Evolutionary conservation across 345 rosid genomes (phyloP), one percentile per base, ranked within the genome.

Genomic region (Mercurialis annua): DNA sequence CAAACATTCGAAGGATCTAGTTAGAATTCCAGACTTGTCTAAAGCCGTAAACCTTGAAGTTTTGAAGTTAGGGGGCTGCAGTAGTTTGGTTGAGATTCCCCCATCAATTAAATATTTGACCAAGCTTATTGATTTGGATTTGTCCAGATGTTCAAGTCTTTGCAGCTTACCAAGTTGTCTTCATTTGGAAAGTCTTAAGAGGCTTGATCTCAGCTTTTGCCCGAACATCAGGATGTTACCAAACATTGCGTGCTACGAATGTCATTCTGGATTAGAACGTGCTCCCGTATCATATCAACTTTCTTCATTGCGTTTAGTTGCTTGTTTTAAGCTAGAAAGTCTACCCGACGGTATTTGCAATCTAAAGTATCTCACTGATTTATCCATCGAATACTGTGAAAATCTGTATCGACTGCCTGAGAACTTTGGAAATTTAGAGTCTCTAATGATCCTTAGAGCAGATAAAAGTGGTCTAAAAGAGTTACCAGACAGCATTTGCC

Each of bases 161-260:
- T 6, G 27, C 15, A 54, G 40, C 10, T 56, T 56, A 56, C 60
- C 60, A 29, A 56, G 40, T 20, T 31, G 29, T 40, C 60, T 56
- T 56, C 21, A 56, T 56, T 56, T 56, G 60, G 16, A 33, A 56
- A 56, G 40, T 29, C 40, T 56, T 18, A 15, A 56, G 60, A 11
- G 29, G 20, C 56, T 51, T 51, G 21, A 23, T 51, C 0, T 51
- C 2, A 0, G 26, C 10, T 23, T 23, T 23, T 51, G 56, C 56
- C 23, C 56, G 10, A 18, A 51, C 11, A 3, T 54, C 33, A 29
- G n/a, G 16, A 4, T 4, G n/a, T 27, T 54, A 10, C n/a, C 59
- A 12, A 14, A 27, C 18, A 54, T 54, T 54, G n/a, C n/a, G 29
- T 54, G 33, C 15, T 14, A 6, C 1, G 16, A 54, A n/a, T n/a